Conservation (phyloP, 2,329 filamentous ascomycete genomes). For the Colletotrichum lini region DNA sequence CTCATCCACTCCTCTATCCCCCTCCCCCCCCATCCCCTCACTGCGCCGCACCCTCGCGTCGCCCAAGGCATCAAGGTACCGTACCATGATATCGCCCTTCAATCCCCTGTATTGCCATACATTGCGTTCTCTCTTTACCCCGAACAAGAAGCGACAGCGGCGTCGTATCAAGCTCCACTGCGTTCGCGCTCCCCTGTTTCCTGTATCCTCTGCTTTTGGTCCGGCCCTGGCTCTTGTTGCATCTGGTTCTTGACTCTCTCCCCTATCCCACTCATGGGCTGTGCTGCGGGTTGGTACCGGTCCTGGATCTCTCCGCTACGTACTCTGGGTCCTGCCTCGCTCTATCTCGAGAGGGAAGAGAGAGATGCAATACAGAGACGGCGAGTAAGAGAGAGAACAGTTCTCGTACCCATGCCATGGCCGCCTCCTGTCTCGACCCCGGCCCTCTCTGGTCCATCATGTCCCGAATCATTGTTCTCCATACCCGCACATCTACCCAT, state of each 20-base stretch:
- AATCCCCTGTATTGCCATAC: constrained; percentile 38
- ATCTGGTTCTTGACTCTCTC: constrained; percentile 1
- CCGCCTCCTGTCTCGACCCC: constrained; percentile 14
- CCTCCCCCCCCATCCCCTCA: background rate
- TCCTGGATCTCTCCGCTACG: constrained; percentile 3
- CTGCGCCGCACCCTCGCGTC: constrained; percentile 29
- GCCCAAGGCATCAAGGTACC: constrained; percentile 34
- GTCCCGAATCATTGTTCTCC: constrained; percentile 30
- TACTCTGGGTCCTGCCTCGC: background rate
- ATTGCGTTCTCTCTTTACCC: constrained; percentile 40
- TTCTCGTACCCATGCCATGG: constrained; percentile 1
- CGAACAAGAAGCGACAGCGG: constrained; percentile 33
- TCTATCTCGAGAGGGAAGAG: constrained; percentile 12
- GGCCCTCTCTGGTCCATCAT: constrained; percentile 4
- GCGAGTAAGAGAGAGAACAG: constrained; percentile 11
- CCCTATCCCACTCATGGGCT: background rate
- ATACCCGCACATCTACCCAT: constrained; percentile 44
- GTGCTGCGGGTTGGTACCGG: constrained; percentile 3
- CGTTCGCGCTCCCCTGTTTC: constrained; percentile 29
- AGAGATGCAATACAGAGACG: background rate
- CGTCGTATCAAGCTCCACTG: constrained; percentile 31
- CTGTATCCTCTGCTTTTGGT: constrained; percentile 21
- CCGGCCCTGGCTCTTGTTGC: constrained; percentile 4
- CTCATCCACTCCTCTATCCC: constrained; percentile 2
- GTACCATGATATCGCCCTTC: constrained; percentile 30